Evolutionary conservation across 306 rosid genomes (phyloP).

Genomic region (Dryas octopetala): DNA sequence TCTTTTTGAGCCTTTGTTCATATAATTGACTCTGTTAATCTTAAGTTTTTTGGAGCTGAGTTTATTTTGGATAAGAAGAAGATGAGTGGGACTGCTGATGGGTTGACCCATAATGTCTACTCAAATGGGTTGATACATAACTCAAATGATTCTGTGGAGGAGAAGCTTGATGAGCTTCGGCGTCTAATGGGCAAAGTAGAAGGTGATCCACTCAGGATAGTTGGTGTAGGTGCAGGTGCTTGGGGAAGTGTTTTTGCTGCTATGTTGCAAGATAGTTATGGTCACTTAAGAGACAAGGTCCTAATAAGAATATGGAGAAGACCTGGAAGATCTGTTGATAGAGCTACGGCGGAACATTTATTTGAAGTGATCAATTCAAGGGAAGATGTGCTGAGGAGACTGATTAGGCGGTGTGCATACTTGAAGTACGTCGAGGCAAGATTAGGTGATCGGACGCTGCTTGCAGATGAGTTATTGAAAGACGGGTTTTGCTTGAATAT

Average conservation of each 20-base stretch:
- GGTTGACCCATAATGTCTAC: constrained; percentile 18
- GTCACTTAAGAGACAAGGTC: constrained; percentile 71
- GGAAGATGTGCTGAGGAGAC: constrained; percentile 90
- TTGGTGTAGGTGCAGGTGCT: constrained; percentile 95
- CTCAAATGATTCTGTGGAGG: constrained; percentile 56
- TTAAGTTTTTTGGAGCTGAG: constrained; percentile 6
- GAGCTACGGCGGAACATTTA: constrained; percentile 76
- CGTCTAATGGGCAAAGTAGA: constrained; percentile 65
- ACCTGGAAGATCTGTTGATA: constrained; percentile 70
- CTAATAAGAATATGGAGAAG: constrained; percentile 87
- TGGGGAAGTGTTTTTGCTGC: constrained; percentile 97
- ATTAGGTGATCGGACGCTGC: constrained; percentile 74
- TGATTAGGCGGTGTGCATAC: constrained; percentile 88
- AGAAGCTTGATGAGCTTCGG: constrained; percentile 82
- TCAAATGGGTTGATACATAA: constrained; percentile 46
- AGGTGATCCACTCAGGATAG: constrained; percentile 86
- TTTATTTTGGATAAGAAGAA: constrained; percentile 17
- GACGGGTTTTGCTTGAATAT: constrained; percentile 94
- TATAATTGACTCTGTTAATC: background rate
- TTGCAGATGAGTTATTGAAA: constrained; percentile 90
- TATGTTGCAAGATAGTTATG: constrained; percentile 82
- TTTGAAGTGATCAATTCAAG: constrained; percentile 91
- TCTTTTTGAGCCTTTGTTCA: background rate
- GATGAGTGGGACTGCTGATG: constrained; percentile 43
- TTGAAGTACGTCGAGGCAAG: constrained; percentile 91